phyloP scores from a whole-genome alignment of 148 eudicot genomes.

The Rheum nobile region DNA sequence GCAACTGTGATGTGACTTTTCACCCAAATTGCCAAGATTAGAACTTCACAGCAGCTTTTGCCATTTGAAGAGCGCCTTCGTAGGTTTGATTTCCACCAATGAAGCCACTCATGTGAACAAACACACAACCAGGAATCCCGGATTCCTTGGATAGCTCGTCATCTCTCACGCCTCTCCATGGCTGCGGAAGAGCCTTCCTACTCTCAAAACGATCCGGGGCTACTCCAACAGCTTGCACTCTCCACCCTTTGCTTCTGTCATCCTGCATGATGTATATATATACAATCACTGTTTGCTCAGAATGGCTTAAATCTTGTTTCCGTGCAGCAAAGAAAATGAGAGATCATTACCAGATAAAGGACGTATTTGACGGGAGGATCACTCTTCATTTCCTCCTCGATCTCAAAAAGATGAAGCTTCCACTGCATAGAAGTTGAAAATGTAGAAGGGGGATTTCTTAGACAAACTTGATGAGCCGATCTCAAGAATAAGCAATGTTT shows the following conservation, averaged over 20 bases:
- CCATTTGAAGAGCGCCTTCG: constrained; percentile 86
- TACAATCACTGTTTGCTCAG: not conserved
- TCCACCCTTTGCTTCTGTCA: constrained; percentile 81
- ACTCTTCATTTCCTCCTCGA: constrained; percentile 79
- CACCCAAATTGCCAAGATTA: not conserved
- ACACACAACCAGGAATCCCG: constrained; percentile 66
- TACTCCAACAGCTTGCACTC: constrained; percentile 69
- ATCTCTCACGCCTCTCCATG: constrained; percentile 92
- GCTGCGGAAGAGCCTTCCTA: constrained; percentile 72
- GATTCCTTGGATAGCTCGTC: constrained; percentile 52
- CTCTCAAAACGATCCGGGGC: constrained; percentile 85
- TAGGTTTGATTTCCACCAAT: constrained; percentile 76
- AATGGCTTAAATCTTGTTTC: not conserved
- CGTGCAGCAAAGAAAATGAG: not conserved
- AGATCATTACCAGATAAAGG: constrained; percentile 53
- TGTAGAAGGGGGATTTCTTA: not conserved
- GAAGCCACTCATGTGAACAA: constrained; percentile 94
- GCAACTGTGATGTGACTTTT: not conserved
- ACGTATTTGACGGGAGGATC: constrained; percentile 67
- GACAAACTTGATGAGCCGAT: not conserved
- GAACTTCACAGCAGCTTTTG: constrained; percentile 60
- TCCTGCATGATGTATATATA: constrained; percentile 31
- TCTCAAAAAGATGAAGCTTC: constrained; percentile 96
- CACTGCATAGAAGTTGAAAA: constrained; percentile 33
- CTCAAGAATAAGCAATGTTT: not conserved